Conservation (phyloP, 148 eudicot species). For the Diospyros kaki region DNA sequence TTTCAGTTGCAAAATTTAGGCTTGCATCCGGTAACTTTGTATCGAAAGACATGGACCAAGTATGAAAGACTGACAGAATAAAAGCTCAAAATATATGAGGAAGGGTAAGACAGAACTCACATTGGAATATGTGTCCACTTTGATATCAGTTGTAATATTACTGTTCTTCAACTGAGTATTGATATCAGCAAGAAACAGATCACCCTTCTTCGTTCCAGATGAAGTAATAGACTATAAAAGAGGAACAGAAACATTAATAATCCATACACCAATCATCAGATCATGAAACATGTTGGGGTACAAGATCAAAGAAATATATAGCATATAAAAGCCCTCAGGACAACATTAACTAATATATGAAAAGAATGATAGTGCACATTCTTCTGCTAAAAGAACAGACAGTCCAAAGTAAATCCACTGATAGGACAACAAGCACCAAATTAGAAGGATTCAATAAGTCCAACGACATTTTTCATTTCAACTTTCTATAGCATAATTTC, state of each 20-base stretch:
- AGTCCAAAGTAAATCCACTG: too few species aligned
- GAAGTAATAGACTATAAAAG: conserved; percentile 38
- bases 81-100: neutral
- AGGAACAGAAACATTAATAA: neutral
- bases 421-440: too few species aligned
- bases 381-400: too few species aligned
- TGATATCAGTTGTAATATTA: conserved; percentile 42
- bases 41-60: neutral
- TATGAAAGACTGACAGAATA: neutral
- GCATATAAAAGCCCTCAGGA: neutral
- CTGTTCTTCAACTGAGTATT: conserved; percentile 39
- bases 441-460: too few species aligned
- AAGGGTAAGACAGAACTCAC: conserved; percentile 20
- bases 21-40: neutral
- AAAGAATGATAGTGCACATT: too few species aligned
- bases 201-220: conserved; percentile 44
- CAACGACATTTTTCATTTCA: too few species aligned
- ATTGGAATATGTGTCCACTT: conserved; percentile 51
- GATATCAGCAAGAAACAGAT: conserved; percentile 40
- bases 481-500: neutral
- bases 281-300: neutral
- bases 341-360: neutral
- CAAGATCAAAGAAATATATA: neutral
- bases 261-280: neutral
- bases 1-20: neutral